These are phyloP conservation scores for Fusarium veterinarium DNA, from an alignment of 2,329 filamentous ascomycete species.

Conservation along the genomic window DNA sequence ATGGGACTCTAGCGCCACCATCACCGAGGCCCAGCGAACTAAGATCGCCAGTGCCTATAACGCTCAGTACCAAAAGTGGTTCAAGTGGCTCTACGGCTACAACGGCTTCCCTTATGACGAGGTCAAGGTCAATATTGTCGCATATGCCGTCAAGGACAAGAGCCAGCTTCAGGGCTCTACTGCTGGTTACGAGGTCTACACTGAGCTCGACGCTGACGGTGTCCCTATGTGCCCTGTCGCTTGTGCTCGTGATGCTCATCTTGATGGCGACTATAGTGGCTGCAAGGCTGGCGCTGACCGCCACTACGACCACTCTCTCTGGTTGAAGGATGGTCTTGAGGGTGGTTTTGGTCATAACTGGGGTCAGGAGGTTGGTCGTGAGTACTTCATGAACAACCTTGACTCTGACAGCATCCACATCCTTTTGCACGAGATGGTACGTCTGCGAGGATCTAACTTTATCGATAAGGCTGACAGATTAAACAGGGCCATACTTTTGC, in stretches of 20 bases:
- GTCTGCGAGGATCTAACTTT: fast-evolving
- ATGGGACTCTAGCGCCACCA: conserved; percentile 54
- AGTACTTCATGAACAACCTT: conserved; percentile 57
- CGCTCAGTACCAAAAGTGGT: conserved; percentile 55
- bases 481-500: conserved; percentile 53
- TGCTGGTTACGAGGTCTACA: conserved; percentile 54
- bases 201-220: conserved; percentile 52
- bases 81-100: conserved; percentile 55
- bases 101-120: conserved; percentile 56
- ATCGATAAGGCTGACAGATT: not conserved
- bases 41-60: conserved; percentile 50
- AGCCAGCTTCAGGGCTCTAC: conserved; percentile 52
- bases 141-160: conserved; percentile 55
- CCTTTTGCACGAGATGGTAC: conserved; percentile 57
- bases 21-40: conserved; percentile 53
- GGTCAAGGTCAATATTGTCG: conserved; percentile 54
- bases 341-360: conserved; percentile 59
- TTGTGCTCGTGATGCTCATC: conserved; percentile 58
- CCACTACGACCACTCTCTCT: conserved; percentile 59
- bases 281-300: conserved; percentile 49
- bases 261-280: conserved; percentile 54
- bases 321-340: conserved; percentile 57
- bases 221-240: conserved; percentile 53
- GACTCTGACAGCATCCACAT: conserved; percentile 56
- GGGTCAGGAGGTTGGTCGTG: conserved; percentile 57